Base-by-base conservation (phyloP, 2,329 filamentous ascomycete genomes). In the Epichloe scottii region DNA sequence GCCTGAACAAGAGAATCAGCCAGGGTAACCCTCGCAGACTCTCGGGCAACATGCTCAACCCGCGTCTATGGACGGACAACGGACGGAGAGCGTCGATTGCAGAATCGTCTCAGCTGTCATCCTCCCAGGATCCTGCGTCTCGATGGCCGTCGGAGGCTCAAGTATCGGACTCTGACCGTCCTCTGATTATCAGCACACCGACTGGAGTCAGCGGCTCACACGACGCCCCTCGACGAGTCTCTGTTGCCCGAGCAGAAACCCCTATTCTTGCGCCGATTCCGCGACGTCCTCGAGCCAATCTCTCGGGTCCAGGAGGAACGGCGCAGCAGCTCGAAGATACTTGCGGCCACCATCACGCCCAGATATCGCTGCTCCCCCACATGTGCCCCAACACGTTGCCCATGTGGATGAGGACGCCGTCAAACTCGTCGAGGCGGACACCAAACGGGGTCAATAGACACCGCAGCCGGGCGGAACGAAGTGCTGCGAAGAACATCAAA, bases 111-210 rank as follows among this genome's bases (percentile, higher is more conserved):
- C 40, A 15, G 21, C 41, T 26, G 35, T 19, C 40, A 26, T 45
- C 8, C 8, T 21, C 42, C 19, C 11, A 39, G 35, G 35, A 21
- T 5, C 42, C 44, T 14, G 6, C 45, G 3, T 19, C 48, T 42
- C 43, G 43, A 6, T 44, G 43, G 30, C 38, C 14, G 30, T 34
- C 42, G 5, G 48, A 46, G 21, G 33, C 47, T 3, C 55, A 49
- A 66, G 54, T 53, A 12, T 48, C 55, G 2, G 58, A 62, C 17
- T 58, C 74, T 26, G 76, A 80, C 38, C 72, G 74, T 49, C 77
- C 78, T 4, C 67, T 81, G 26, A 81, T 81, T 50, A 80, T 82
- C 61, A 81, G 78, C 62, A 81, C 78, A 3, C 78, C 78, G 1
- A 71, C 66, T 10, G 78, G 78, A 15, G 70, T 81, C 8, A 66